Conservation (phyloP, 768 basidiomycete species). For the Pisolithus orientalis region DNA sequence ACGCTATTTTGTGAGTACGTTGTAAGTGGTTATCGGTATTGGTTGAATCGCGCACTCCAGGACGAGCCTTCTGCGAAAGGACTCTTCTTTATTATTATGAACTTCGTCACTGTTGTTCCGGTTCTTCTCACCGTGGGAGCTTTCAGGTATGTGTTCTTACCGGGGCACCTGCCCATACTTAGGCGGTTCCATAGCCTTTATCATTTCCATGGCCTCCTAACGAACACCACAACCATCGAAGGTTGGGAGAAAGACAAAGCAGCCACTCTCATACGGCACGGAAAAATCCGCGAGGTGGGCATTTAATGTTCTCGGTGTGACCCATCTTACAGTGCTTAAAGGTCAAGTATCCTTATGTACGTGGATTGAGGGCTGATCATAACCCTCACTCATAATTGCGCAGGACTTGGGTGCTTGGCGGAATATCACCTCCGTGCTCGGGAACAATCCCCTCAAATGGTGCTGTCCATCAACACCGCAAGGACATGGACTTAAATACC, state of each 20-base stretch:
- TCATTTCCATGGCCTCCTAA: slow-evolving; percentile 70
- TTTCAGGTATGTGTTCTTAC: slow-evolving; percentile 58
- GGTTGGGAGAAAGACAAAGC: slow-evolving; percentile 97
- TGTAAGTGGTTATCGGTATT: not conserved
- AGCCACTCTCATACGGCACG: slow-evolving; percentile 74
- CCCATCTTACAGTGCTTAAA: slow-evolving; percentile 22
- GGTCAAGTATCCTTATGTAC: slow-evolving; percentile 91
- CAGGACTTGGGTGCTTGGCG: slow-evolving; percentile 73
- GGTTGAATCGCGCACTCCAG: slow-evolving; percentile 32
- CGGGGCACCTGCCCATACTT: slow-evolving; percentile 2
- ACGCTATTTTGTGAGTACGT: slow-evolving; percentile 47
- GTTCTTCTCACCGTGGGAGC: slow-evolving; percentile 83
- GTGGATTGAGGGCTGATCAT: slow-evolving; percentile 15
- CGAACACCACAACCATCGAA: slow-evolving; percentile 94
- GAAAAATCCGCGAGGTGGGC: slow-evolving; percentile 74
- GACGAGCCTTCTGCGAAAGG: slow-evolving; percentile 62
- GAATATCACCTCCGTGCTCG: slow-evolving; percentile 78
- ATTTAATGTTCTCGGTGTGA: not conserved
- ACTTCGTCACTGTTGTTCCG: slow-evolving; percentile 79
- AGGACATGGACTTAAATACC: slow-evolving; percentile 75
- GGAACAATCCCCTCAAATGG: slow-evolving; percentile 72
- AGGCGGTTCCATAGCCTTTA: slow-evolving; percentile 54
- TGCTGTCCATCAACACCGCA: slow-evolving; percentile 66
- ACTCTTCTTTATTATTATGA: slow-evolving; percentile 81
- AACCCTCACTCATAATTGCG: slow-evolving; percentile 6